A percentile compares a stretch with the other conserved stretches of the same genome.
These are phyloP conservation scores for Hirsutella thompsonii DNA, from an alignment of 2,329 filamentous ascomycete species.

Conservation along the genomic window DNA sequence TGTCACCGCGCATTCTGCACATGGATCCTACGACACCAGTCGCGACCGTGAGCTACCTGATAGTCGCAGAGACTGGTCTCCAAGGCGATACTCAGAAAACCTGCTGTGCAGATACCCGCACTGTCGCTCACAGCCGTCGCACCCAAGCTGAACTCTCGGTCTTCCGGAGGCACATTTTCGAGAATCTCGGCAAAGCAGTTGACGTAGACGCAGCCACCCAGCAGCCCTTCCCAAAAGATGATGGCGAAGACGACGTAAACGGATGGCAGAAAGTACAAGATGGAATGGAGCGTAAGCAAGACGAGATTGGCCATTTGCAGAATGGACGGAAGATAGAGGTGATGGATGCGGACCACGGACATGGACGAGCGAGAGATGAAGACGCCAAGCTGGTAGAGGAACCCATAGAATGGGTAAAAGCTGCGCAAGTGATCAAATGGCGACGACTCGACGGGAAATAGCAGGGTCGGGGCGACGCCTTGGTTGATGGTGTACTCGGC, in stretches of 20 bases:
- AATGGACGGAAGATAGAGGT: constrained; percentile 69
- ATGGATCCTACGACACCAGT: constrained; percentile 53
- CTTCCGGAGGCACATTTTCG: constrained; percentile 61
- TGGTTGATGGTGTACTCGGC: constrained; percentile 98
- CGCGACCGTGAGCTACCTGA: constrained; percentile 69
- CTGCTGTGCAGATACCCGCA: constrained; percentile 78
- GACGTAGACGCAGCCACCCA: constrained; percentile 88
- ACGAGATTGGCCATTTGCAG: constrained; percentile 71
- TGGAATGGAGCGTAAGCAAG: constrained; percentile 60
- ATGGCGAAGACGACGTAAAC: constrained; percentile 78
- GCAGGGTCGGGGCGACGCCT: constrained; percentile 75
- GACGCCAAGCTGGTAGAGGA: constrained; percentile 89
- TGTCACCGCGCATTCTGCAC: constrained; percentile 10
- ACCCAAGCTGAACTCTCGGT: constrained; percentile 82
- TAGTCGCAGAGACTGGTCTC: constrained; percentile 74
- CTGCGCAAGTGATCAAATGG: constrained; percentile 73
- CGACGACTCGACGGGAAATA: constrained; percentile 66
- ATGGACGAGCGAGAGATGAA: constrained; percentile 89
- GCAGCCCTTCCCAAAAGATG: constrained; percentile 86
- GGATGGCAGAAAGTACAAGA: constrained; percentile 70
- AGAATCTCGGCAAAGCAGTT: constrained; percentile 93
- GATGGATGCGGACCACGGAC: constrained; percentile 70
- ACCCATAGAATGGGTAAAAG: constrained; percentile 91
- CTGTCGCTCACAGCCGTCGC: constrained; percentile 90
- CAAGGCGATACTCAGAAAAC: constrained; percentile 69